phyloP scores from a whole-genome alignment of 176 grass and related monocot species.

The Cymbopogon citratus region DNA sequence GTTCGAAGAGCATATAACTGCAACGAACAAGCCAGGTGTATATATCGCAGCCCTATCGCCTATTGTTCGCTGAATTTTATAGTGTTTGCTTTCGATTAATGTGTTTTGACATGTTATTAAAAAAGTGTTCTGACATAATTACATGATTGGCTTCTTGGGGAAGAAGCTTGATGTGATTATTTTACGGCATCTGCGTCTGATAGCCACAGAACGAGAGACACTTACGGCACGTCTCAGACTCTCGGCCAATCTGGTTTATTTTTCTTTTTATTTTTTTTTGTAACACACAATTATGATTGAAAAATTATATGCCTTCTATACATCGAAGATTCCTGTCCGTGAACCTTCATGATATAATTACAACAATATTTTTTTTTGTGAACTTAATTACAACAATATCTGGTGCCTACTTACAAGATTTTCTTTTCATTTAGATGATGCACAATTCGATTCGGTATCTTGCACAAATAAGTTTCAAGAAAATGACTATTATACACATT shows the following conservation, averaged over 20 bases:
- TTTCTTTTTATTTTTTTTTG: too few relatives aligned
- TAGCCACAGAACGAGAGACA: neutral
- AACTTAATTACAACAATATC: constrained; percentile 13
- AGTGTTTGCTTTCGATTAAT: neutral
- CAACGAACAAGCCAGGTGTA: neutral
- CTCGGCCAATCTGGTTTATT: too few relatives aligned
- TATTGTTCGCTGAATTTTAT: neutral
- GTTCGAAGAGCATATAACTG: neutral
- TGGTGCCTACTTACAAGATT: neutral
- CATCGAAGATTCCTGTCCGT: neutral
- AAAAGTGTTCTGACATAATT: too few relatives aligned
- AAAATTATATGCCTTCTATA: neutral
- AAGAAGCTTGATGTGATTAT: neutral
- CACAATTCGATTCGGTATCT: neutral
- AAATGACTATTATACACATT: constrained; percentile 6
- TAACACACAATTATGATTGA: neutral
- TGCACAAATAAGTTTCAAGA: neutral
- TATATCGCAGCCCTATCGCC: neutral
- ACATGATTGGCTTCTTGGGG: neutral
- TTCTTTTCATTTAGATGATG: neutral
- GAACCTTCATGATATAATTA: constrained; percentile 4
- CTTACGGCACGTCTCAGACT: neutral
- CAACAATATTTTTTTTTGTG: too few relatives aligned
- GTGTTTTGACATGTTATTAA: neutral
- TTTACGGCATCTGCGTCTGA: neutral